These are phyloP conservation scores for Plantago rigida DNA, from an alignment of 305 asterid species.

Conservation along the genomic window DNA sequence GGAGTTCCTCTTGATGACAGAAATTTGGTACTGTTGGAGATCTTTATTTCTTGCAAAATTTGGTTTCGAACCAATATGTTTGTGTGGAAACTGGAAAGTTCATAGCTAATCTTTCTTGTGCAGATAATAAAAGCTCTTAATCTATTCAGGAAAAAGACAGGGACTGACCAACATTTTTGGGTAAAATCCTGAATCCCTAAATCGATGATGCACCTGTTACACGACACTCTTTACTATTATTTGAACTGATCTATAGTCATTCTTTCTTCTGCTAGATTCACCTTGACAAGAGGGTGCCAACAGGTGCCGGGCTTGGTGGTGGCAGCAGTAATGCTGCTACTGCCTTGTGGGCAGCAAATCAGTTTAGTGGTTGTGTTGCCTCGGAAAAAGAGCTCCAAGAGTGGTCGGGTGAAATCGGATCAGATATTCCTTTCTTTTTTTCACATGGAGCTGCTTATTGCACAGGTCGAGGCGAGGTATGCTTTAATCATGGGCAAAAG, in stretches of 20 bases:
- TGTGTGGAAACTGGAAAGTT: background rate
- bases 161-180: constrained; percentile 67
- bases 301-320: constrained; percentile 98
- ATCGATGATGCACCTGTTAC: background rate
- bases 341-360: constrained; percentile 98
- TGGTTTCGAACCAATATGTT: background rate
- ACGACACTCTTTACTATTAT: constrained; percentile 1
- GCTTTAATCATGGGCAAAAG: constrained; percentile 7
- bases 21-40: constrained; percentile 49
- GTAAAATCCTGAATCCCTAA: constrained; percentile 29
- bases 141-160: constrained; percentile 85
- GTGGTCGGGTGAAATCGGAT: constrained; percentile 95
- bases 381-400: constrained; percentile 83
- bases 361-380: constrained; percentile 74
- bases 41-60: background rate
- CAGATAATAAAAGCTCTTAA: constrained; percentile 91
- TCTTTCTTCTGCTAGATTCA: constrained; percentile 50
- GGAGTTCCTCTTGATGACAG: constrained; percentile 88
- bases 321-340: constrained; percentile 99
- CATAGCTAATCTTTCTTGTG: constrained; percentile 22
- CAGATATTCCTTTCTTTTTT: constrained; percentile 94
- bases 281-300: constrained; percentile 90
- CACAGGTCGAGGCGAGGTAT: constrained; percentile 93
- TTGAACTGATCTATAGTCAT: constrained; percentile 8
- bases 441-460: constrained; percentile 93